These are phyloP conservation scores for Rhinocladiella mackenziei DNA, from an alignment of 2,329 filamentous ascomycete species.

Conservation along the genomic window DNA sequence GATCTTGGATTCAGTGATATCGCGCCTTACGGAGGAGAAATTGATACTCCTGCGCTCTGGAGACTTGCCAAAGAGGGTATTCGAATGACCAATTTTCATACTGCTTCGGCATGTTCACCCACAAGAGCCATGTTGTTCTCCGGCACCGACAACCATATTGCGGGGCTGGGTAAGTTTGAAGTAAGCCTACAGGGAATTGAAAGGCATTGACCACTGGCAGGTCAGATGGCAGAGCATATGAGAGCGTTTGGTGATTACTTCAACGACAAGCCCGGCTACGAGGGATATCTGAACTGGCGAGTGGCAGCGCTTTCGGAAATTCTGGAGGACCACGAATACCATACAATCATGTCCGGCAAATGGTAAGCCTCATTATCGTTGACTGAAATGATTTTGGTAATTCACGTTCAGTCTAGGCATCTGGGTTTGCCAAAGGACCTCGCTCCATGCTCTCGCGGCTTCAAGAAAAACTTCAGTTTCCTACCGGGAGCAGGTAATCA, in stretches of 20 bases:
- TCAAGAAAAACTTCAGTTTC: slow-evolving; percentile 31
- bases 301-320: slow-evolving; percentile 36
- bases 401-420: slow-evolving; percentile 22
- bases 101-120: slow-evolving; percentile 33
- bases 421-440: slow-evolving; percentile 31
- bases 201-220: too few species aligned
- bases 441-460: slow-evolving; percentile 32
- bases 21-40: slow-evolving; percentile 31
- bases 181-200: too few species aligned
- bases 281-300: slow-evolving; percentile 36
- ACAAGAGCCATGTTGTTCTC: slow-evolving; percentile 35
- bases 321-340: slow-evolving; percentile 34
- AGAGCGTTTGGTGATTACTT: slow-evolving; percentile 19
- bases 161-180: too few species aligned
- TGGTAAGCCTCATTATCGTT: slow-evolving; percentile 27
- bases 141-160: slow-evolving; percentile 33
- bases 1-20: slow-evolving; percentile 34
- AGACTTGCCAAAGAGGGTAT: slow-evolving; percentile 22
- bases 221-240: slow-evolving; percentile 30
- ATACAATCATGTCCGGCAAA: slow-evolving; percentile 36
- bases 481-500: slow-evolving; percentile 36
- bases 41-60: slow-evolving; percentile 30
- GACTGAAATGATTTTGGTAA: not conserved
- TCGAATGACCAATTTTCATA: slow-evolving; percentile 31
- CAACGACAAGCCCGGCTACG: slow-evolving; percentile 33